Conservation (phyloP, 768 basidiomycete species). For the Mrakia hoshinonis region DNA sequence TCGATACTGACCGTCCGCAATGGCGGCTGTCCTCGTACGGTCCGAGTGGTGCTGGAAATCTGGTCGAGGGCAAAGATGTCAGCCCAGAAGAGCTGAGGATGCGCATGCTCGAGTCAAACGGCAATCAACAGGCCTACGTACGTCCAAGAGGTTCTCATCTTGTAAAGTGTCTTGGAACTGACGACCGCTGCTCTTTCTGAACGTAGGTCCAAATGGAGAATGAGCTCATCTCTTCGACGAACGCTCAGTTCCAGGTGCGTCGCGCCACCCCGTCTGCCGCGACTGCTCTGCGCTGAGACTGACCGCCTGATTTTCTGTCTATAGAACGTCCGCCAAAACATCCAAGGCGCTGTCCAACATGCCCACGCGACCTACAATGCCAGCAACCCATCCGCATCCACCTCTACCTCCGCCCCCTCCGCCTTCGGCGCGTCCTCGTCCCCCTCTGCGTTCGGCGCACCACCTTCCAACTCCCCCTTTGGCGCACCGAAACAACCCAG, state of each 20-base stretch:
- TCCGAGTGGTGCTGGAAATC: background rate
- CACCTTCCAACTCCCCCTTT: conserved; percentile 11
- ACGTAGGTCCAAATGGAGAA: conserved; percentile 23
- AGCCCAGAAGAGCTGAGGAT: conserved; percentile 27
- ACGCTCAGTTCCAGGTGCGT: conserved; percentile 14
- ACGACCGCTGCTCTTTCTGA: background rate
- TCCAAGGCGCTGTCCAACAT: conserved; percentile 19
- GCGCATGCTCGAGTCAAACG: conserved; percentile 16
- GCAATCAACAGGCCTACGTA: conserved; percentile 26
- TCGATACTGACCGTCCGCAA: conserved; percentile 18
- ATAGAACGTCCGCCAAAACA: conserved; percentile 6
- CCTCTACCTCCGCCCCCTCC: background rate
- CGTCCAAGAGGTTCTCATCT: background rate
- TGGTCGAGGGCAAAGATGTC: conserved; percentile 21
- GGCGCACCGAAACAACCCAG: background rate
- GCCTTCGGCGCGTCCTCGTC: conserved; percentile 3
- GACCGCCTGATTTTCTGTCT: background rate
- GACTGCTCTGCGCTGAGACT: background rate
- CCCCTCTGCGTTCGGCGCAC: conserved; percentile 23
- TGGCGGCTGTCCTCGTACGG: conserved; percentile 22
- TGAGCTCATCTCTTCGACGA: conserved; percentile 5
- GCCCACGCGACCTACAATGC: conserved; percentile 11
- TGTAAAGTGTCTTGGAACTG: no score
- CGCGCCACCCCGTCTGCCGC: background rate
- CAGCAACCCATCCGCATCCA: background rate